Percentiles rank a stretch among this genome's conserved stretches.
Evolutionary conservation across 2,329 filamentous ascomycete species (phyloP).

Genomic region (Akanthomyces uredinophilus): DNA sequence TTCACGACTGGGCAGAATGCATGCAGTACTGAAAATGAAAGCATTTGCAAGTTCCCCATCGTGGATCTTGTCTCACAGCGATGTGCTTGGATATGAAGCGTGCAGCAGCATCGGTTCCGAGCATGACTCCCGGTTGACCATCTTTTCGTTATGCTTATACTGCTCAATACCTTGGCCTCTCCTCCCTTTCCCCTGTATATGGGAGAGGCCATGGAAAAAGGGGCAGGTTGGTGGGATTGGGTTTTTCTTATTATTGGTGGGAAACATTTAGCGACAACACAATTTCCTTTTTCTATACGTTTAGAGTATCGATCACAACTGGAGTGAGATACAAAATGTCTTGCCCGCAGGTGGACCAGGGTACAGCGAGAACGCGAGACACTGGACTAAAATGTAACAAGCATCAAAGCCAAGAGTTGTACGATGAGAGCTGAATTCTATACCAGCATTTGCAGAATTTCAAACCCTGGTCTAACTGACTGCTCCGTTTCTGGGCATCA

Average conservation of each 20-base stretch:
- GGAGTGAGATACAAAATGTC: not conserved
- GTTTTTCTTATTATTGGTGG: not conserved
- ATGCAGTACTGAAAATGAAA: not conserved
- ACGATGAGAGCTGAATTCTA: not conserved
- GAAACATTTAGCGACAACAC: conserved; percentile 11
- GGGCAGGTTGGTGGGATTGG: not conserved
- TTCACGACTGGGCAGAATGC: conserved; percentile 6
- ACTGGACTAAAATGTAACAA: not conserved
- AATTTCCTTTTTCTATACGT: not conserved
- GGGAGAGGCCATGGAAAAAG: not conserved
- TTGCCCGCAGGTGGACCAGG: not conserved
- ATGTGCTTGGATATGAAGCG: conserved; percentile 1
- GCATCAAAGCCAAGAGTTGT: not conserved
- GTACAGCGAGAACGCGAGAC: not conserved
- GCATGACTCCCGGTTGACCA: not conserved
- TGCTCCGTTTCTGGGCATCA: too few relatives aligned
- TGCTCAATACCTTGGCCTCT: not conserved
- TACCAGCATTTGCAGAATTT: not conserved
- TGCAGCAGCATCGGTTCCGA: not conserved
- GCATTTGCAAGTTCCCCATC: not conserved
- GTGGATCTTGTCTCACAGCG: not conserved
- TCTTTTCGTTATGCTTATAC: conserved; percentile 5
- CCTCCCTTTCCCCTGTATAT: not conserved
- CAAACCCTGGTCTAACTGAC: too few relatives aligned
- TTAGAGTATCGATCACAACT: conserved; percentile 5